A percentile compares a stretch with the other conserved stretches of the same genome.
Evolutionary conservation across 192 early-diverging fungal genomes (phyloP).

Genomic region (Physocladia obscura): DNA sequence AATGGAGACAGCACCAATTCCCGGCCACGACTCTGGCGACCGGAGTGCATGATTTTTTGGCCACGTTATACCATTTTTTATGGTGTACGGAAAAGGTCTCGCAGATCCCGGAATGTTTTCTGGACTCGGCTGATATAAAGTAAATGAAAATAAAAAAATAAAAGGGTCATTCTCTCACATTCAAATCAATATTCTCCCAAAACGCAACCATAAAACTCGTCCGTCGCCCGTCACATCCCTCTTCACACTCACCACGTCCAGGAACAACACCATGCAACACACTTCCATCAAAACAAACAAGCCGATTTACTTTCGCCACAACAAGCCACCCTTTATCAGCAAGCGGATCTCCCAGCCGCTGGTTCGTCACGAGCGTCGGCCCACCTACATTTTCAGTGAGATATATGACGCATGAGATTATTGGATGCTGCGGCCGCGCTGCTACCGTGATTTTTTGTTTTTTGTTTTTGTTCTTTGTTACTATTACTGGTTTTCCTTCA

Average conservation of each 20-base stretch:
- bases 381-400: slow-evolving; percentile 30
- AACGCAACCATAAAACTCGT: slow-evolving; percentile 39
- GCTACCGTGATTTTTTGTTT: background rate
- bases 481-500: background rate
- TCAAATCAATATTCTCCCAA: slow-evolving; percentile 33
- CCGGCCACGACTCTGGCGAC: background rate
- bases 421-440: slow-evolving; percentile 31
- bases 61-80: background rate
- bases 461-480: slow-evolving; percentile 3
- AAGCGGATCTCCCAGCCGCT: slow-evolving; percentile 32
- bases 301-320: slow-evolving; percentile 54
- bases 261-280: slow-evolving; percentile 41
- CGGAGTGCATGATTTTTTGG: background rate
- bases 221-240: slow-evolving; percentile 11
- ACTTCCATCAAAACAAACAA: slow-evolving; percentile 33
- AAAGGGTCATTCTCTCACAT: background rate
- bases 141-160: background rate
- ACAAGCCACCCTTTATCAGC: slow-evolving; percentile 47
- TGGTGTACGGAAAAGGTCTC: slow-evolving; percentile 6
- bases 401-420: slow-evolving; percentile 30
- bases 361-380: slow-evolving; percentile 38
- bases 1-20: too few relatives aligned
- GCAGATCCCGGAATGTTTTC: slow-evolving; percentile 23
- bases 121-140: background rate
- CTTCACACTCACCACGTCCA: slow-evolving; percentile 15